Percentiles rank a stretch among this genome's conserved stretches.
Conservation (phyloP, 495 filamentous ascomycete species). For the Xylaria cubensis region DNA sequence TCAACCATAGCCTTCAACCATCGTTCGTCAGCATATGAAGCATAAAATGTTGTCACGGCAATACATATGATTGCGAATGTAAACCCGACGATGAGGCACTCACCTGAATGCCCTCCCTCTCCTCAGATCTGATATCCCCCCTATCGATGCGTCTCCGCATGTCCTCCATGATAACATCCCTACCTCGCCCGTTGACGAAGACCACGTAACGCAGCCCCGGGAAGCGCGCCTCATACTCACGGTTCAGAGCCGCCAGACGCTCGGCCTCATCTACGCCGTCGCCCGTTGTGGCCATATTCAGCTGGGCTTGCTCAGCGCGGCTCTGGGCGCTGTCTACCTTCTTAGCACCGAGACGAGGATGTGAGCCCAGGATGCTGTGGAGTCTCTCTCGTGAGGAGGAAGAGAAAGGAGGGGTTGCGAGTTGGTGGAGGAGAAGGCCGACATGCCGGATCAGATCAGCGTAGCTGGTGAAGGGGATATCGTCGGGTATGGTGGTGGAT, state of each 20-base stretch:
- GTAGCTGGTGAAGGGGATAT: slow-evolving; percentile 29
- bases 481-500: slow-evolving; percentile 47
- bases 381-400: slow-evolving; percentile 33
- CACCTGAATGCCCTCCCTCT: slow-evolving; percentile 78
- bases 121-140: slow-evolving; percentile 70
- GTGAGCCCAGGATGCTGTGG: slow-evolving; percentile 77
- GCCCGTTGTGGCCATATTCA: slow-evolving; percentile 51
- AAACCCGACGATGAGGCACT: neutral
- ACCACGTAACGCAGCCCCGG: slow-evolving; percentile 89
- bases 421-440: slow-evolving; percentile 28
- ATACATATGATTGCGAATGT: neutral
- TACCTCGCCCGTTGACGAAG: slow-evolving; percentile 85
- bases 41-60: neutral
- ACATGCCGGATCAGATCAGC: slow-evolving; percentile 31
- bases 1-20: slow-evolving; percentile 17
- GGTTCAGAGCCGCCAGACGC: slow-evolving; percentile 70
- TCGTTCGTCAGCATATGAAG: neutral
- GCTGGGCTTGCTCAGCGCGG: slow-evolving; percentile 77
- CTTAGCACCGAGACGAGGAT: slow-evolving; percentile 85
- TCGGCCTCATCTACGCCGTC: slow-evolving; percentile 54
- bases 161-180: slow-evolving; percentile 79
- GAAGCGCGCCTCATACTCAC: slow-evolving; percentile 81
- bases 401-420: slow-evolving; percentile 22
- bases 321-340: slow-evolving; percentile 75
- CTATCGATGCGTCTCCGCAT: slow-evolving; percentile 79